Percentiles rank a stretch among this genome's conserved stretches.
Conservation (phyloP, 805 yeast genomes). For the Candida chauliodis region DNA sequence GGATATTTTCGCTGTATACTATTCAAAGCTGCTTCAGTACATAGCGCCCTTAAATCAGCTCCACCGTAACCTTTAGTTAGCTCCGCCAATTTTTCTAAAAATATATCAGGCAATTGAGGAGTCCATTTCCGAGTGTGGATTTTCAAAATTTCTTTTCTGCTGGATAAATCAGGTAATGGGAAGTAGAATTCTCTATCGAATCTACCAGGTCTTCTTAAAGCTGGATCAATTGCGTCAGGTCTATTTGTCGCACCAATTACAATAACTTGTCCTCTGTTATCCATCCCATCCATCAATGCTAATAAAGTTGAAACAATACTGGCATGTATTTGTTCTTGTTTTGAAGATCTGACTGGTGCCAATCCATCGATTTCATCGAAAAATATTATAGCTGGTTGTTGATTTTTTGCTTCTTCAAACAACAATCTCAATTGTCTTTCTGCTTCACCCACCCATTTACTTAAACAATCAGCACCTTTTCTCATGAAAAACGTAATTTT, state of each 20-base stretch:
- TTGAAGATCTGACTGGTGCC: constrained; percentile 96
- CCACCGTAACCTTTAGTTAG: constrained; percentile 97
- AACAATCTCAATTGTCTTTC: constrained; percentile 87
- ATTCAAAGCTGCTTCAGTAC: constrained; percentile 92
- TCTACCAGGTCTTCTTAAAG: constrained; percentile 93
- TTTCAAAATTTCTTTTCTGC: constrained; percentile 72
- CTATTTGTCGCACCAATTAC: constrained; percentile 98
- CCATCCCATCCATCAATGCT: constrained; percentile 99
- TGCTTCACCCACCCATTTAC: constrained; percentile 99
- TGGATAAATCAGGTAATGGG: constrained; percentile 81
- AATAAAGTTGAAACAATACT: constrained; percentile 91
- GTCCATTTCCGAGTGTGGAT: constrained; percentile 91
- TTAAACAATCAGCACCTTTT: constrained; percentile 94
- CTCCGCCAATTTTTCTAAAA: constrained; percentile 65
- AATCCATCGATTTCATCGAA: constrained; percentile 98
- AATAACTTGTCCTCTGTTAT: constrained; percentile 95
- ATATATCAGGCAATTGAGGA: constrained; percentile 59
- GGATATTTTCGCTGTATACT: constrained; percentile 92
- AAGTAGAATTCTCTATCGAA: constrained; percentile 96
- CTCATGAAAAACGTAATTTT: constrained; percentile 97
- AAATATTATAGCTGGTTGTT: constrained; percentile 93
- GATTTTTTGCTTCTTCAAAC: constrained; percentile 93
- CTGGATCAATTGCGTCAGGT: constrained; percentile 98
- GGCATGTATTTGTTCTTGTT: constrained; percentile 98
- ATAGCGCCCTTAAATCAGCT: constrained; percentile 89